Conservation (phyloP, 2,329 filamentous ascomycete species). For the Ascochyta fabae region DNA sequence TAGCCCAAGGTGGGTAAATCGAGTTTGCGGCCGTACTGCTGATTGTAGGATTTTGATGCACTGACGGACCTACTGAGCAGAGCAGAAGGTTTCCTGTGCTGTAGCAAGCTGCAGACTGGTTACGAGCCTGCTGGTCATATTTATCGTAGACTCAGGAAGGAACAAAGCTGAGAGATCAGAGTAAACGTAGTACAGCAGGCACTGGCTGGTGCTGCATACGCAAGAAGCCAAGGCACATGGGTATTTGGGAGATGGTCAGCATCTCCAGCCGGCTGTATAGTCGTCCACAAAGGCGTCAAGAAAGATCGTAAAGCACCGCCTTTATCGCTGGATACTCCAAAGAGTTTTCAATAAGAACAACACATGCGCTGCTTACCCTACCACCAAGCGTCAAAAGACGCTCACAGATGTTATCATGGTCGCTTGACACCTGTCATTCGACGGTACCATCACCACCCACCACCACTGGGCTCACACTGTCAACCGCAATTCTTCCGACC, state of each 20-base stretch:
- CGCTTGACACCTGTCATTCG: neutral
- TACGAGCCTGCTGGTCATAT: neutral
- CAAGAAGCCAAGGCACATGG: neutral
- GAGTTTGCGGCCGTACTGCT: neutral
- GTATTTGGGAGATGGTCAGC: neutral
- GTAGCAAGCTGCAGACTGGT: neutral
- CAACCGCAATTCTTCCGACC: neutral
- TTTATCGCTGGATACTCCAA: no score
- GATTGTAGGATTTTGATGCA: neutral
- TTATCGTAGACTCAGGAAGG: neutral
- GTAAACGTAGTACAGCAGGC: neutral
- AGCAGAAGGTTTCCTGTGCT: neutral
- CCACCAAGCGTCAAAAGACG: neutral
- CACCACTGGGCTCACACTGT: neutral
- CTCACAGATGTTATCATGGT: neutral
- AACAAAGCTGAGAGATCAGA: neutral
- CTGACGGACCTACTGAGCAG: neutral
- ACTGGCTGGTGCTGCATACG: neutral
- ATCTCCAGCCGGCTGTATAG: neutral
- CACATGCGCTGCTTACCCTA: neutral
- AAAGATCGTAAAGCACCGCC: no score
- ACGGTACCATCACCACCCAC: neutral
- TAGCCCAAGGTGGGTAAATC: neutral
- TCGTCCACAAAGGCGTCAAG: no score
- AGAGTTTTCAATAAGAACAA: neutral